Evolutionary conservation across 78 protist genomes (phyloP), one percentile per base, ranked within the genome.

Genomic region (Tieghemostelium lacteum): DNA sequence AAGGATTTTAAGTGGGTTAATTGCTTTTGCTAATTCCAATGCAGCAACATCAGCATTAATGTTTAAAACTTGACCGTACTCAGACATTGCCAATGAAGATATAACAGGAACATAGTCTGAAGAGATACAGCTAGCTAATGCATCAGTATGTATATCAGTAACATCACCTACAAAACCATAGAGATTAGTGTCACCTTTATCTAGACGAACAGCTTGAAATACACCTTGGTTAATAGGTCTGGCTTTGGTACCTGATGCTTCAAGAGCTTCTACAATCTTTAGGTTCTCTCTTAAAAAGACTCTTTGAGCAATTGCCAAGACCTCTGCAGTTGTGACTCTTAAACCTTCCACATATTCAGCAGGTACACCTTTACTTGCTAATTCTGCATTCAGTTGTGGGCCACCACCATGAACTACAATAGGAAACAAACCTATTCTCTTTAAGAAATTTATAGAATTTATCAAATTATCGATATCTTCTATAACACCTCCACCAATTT

Each of bases 401-500:
- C 96, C 96, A 72, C 93, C 96, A 73, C 96, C 96, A 50, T 93
- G 96, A 22, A 93, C 85, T 14, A 93, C 88, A 54, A 93, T 63
- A 33, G 96, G 96, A 8, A 40, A 55, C 31, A 86, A 28, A 3
- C 93, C 93, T 42, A 75, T 60, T 33, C 60, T 75, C 37, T 57
- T 63, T 72, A 77, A 64, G n/a, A 66, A 66, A 14, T 66, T 58
- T 39, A 93, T 45, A n/a, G 91, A 66, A 29, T 49, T 33, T 24
- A 73, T 64, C 29, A 92, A 73, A 14, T 55, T 33, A 31, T 69
- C 73, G 22, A 86, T 37, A n/a, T 85, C 75, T 24, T 80, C 83
- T 34, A 93, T 76, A 3, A 93, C 92, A 26, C 94, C 96, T 37
- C 96, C 96, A 22, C 96, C 96, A 42, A 93, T 73, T 91, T 93